A percentile compares a stretch with the other conserved stretches of the same genome.
These are phyloP conservation scores for Staphylotrichum longicolle DNA, from an alignment of 495 filamentous ascomycete species.

Conservation along the genomic window DNA sequence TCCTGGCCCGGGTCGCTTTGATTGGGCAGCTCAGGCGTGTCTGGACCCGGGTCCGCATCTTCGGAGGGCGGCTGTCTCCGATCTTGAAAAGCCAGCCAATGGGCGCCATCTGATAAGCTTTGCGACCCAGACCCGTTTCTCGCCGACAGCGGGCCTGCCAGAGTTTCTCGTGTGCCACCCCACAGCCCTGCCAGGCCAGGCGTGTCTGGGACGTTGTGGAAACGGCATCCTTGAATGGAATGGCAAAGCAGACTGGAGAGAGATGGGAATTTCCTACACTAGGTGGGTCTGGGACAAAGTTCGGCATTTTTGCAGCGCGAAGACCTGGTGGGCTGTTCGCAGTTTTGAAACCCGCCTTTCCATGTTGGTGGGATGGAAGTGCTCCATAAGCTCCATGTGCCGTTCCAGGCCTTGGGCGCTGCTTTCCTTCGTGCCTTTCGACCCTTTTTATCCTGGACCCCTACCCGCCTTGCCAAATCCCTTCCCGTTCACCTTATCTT, in stretches of 20 bases:
- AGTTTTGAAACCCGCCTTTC: too few relatives aligned
- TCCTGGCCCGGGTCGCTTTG: background rate
- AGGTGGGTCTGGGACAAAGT: too few relatives aligned
- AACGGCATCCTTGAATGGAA: too few relatives aligned
- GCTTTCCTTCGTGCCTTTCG: background rate
- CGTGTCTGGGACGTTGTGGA: too few relatives aligned
- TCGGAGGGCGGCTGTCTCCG: conserved; percentile 14
- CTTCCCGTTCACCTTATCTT: conserved; percentile 1
- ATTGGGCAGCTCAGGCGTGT: background rate
- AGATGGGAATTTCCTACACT: too few relatives aligned
- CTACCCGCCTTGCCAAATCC: background rate
- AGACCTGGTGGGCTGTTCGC: too few relatives aligned
- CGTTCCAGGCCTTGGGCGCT: background rate
- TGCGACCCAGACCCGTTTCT: background rate
- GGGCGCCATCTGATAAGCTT: conserved; percentile 1
- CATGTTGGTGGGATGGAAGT: too few relatives aligned
- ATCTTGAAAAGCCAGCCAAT: conserved; percentile 4
- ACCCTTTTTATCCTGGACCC: conserved; percentile 3
- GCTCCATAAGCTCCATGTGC: background rate
- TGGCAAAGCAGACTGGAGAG: too few relatives aligned
- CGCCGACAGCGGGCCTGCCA: conserved; percentile 5
- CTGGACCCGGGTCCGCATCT: background rate
- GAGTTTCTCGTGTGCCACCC: background rate
- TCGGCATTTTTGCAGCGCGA: too few relatives aligned
- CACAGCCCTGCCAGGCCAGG: background rate